Percentiles rank a stretch among this genome's conserved stretches.
These are phyloP conservation scores for Metschnikowia arizonensis DNA, from an alignment of 805 yeast genomes.

Conservation along the genomic window DNA sequence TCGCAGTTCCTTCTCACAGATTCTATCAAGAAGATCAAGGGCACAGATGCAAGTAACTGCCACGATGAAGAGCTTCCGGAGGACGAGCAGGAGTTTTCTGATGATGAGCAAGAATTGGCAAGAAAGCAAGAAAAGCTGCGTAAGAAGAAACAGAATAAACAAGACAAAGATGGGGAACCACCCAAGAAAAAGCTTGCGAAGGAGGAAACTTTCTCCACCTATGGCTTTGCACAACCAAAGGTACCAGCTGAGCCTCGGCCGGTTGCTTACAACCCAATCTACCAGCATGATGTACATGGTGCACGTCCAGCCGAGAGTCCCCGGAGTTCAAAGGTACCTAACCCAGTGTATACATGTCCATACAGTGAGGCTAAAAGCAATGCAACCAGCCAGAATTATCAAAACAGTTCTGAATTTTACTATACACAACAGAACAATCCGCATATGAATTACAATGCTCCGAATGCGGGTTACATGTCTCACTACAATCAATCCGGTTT, in stretches of 20 bases:
- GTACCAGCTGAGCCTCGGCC: background rate
- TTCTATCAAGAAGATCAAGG: conserved; percentile 63
- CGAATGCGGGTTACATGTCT: background rate
- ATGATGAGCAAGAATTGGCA: conserved; percentile 83
- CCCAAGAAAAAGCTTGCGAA: conserved; percentile 20
- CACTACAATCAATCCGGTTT: background rate
- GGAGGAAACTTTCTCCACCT: conserved; percentile 17
- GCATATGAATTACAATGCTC: background rate
- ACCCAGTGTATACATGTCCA: background rate
- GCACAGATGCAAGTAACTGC: conserved; percentile 92
- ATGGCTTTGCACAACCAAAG: conserved; percentile 15
- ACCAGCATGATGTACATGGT: background rate
- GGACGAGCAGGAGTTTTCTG: conserved; percentile 92
- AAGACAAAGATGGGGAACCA: conserved; percentile 8
- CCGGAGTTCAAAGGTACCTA: background rate
- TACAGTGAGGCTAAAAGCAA: background rate
- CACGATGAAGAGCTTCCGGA: conserved; percentile 92
- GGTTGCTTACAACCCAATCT: conserved; percentile 3
- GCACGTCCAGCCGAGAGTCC: background rate
- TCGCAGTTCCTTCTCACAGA: conserved; percentile 79
- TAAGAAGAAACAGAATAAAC: conserved; percentile 45
- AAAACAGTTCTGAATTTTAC: background rate
- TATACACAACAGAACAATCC: background rate
- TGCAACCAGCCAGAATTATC: background rate
- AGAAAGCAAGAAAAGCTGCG: conserved; percentile 62